Base-by-base conservation (phyloP, 495 filamentous ascomycete genomes). In the Durotheca rogersii region DNA sequence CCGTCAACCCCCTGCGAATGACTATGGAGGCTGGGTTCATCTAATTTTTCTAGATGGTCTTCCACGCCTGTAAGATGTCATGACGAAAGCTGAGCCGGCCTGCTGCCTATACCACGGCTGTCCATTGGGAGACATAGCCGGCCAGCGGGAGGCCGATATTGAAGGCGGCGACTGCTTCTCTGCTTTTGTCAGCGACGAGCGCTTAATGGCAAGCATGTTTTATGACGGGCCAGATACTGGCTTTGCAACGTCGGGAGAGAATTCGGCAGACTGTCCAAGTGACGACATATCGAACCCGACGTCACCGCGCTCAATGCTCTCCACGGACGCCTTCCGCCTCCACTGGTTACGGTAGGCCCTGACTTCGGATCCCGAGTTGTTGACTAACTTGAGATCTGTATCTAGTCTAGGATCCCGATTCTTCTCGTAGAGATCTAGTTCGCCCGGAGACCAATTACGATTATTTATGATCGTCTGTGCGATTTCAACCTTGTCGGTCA, bases 401-500 rank as follows among this genome's bases (percentile, higher is more conserved):
- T 44, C 38, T 29, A 48, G 15, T 35, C 53, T 45, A 7, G 56
- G 48, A 41, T 66, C 54, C 7, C 48, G 47, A n/a, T 47, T 34
- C 40, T 14, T 41, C 7, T 61, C 47, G 10, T 61, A 58, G 12
- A 38, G 38, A 14, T 60, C 55, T 33, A 41, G 56, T 10, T 41
- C 47, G 12, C 55, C 38, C 7, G 64, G 59, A 1, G 63, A 53
- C 67, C 68, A 73, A 9, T 60, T 44, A 5, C 56, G 65, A 33
- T 73, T 67, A 14, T 65, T 59, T 12, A 74, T 60, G 19, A 76
- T 20, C 31, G 73, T 23, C 34, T 60, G 50, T 7, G 68, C 64
- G 17, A 67, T 51, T 16, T 65, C 64, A 36, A 47, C 33, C 9
- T 38, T 40, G 34, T 62, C 56, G 0, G 21, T 25, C 0, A 56